phyloP scores from a whole-genome alignment of 768 basidiomycete genomes.

The Trametes maxima region DNA sequence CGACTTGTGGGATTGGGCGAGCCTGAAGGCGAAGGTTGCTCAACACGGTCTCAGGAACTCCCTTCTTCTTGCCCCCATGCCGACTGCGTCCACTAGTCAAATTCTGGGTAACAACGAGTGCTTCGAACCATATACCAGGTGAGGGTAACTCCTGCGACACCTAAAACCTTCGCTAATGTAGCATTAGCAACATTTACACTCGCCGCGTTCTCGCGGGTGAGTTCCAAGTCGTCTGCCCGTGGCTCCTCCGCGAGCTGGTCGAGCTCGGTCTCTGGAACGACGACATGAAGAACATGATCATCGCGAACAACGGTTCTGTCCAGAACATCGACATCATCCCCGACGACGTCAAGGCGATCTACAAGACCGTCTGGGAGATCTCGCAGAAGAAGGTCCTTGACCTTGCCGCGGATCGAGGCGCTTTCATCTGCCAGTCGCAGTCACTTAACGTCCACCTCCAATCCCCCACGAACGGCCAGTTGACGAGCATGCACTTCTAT shows the following conservation, averaged over 20 bases:
- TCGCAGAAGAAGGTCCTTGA: conserved; percentile 98
- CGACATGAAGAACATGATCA: conserved; percentile 99
- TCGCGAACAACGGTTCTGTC: conserved; percentile 89
- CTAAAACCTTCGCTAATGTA: background rate
- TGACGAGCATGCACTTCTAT: conserved; percentile 97
- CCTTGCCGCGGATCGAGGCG: conserved; percentile 97
- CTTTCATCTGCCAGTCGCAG: conserved; percentile 97
- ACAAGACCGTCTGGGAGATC: conserved; percentile 99
- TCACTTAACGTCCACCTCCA: conserved; percentile 92
- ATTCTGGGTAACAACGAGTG: conserved; percentile 99
- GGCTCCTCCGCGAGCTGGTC: conserved; percentile 97
- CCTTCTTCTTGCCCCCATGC: conserved; percentile 94
- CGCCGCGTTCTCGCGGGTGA: conserved; percentile 99
- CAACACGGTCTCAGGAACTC: conserved; percentile 87
- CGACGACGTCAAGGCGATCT: conserved; percentile 91
- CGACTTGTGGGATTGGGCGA: conserved; percentile 92
- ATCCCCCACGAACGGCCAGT: conserved; percentile 85
- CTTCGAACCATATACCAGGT: conserved; percentile 98
- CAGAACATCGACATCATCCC: conserved; percentile 91
- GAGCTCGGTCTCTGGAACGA: conserved; percentile 96
- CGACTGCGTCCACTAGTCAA: conserved; percentile 97
- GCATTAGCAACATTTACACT: conserved; percentile 90
- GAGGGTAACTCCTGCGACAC: conserved; percentile 22
- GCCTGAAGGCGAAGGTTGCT: conserved; percentile 84
- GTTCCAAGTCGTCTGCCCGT: conserved; percentile 99